These are phyloP conservation scores for Fulvia fulva DNA, from an alignment of 2,329 filamentous ascomycete species.

Conservation along the genomic window DNA sequence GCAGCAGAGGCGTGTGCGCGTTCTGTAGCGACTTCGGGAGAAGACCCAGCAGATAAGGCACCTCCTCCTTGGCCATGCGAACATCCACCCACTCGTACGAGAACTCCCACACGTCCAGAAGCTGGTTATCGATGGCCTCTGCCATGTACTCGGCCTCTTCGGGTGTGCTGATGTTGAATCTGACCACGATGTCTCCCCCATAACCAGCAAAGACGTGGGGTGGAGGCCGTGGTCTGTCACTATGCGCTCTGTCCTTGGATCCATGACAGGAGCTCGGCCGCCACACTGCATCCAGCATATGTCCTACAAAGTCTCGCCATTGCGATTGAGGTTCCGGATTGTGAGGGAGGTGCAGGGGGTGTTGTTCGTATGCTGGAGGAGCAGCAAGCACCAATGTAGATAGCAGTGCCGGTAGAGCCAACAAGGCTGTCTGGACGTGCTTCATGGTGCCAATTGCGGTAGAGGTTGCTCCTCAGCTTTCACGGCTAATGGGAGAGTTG, in stretches of 20 bases:
- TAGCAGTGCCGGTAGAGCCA: slow-evolving; percentile 11
- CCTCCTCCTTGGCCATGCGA: slow-evolving; percentile 68
- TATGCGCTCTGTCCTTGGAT: background rate
- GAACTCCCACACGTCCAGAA: slow-evolving; percentile 88
- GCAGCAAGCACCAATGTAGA: slow-evolving; percentile 15
- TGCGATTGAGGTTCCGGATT: slow-evolving; percentile 6
- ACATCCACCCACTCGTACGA: slow-evolving; percentile 81
- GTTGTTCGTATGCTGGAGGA: slow-evolving; percentile 11
- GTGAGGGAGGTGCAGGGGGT: slow-evolving; percentile 6
- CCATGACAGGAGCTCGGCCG: background rate
- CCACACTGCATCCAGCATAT: slow-evolving; percentile 15
- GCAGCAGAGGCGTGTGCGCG: slow-evolving; percentile 71
- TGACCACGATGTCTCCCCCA: slow-evolving; percentile 77
- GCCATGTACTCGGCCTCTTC: slow-evolving; percentile 67
- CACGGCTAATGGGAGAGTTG: slow-evolving; percentile 45
- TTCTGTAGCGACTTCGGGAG: slow-evolving; percentile 70
- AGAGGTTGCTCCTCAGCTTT: background rate
- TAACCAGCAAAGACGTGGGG: slow-evolving; percentile 48
- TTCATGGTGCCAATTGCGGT: slow-evolving; percentile 8
- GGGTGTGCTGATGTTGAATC: slow-evolving; percentile 71
- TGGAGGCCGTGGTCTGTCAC: slow-evolving; percentile 10
- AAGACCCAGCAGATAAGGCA: slow-evolving; percentile 73
- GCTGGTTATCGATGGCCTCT: slow-evolving; percentile 69
- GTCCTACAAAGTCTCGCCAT: slow-evolving; percentile 15
- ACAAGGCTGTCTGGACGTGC: slow-evolving; percentile 2